Evolutionary conservation across 1,284 basidiomycete genomes (phyloP), one percentile per base, ranked within the genome.

Genomic region (Inonotus hispidus): DNA sequence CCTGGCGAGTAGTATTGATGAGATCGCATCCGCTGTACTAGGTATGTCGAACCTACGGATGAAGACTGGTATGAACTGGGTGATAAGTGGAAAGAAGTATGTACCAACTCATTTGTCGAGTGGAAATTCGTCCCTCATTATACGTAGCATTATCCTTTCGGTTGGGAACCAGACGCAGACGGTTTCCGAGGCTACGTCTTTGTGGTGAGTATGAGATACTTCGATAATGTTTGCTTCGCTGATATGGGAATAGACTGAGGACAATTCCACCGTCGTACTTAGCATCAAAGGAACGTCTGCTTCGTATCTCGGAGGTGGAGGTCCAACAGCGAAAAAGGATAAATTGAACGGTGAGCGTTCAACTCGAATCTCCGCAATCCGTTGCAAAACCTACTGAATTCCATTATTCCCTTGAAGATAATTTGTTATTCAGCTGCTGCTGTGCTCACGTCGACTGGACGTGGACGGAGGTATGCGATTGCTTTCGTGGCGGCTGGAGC

Each of bases 401-500:
- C 7, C 16, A 47, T 16, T 1, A 41, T 41, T 57, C 14, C 13
- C n/a, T 21, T 38, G 19, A 23, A 58, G 57, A 58, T 37, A 98
- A 98, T 68, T 72, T 99, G n/a, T 77, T 98, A 59, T 99, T 98
- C 75, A 90, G 94, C 58, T 99, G 96, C 74, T 99, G 96, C 75
- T 99, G 96, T 73, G 97, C 97, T 0, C 80, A 86, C 19, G 85
- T 99, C 25, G 93, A 93, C 70, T 97, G 93, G 85, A 88, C 92
- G 4, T 99, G 96, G 96, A 86, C 89, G 46, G 84, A 94, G 0
- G 96, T 98, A 4, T 99, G 97, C 73, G 92, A 87, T 62, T 99
- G 96, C 73, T 92, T 91, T 73, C 79, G 85, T 1, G 86, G 90
- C 16, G 84, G 86, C 1, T 89, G 86, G 80, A 88, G 88, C 68